Conservation (phyloP, 225 moss, liverwort and hornwort species). For the Lunularia cruciata region DNA sequence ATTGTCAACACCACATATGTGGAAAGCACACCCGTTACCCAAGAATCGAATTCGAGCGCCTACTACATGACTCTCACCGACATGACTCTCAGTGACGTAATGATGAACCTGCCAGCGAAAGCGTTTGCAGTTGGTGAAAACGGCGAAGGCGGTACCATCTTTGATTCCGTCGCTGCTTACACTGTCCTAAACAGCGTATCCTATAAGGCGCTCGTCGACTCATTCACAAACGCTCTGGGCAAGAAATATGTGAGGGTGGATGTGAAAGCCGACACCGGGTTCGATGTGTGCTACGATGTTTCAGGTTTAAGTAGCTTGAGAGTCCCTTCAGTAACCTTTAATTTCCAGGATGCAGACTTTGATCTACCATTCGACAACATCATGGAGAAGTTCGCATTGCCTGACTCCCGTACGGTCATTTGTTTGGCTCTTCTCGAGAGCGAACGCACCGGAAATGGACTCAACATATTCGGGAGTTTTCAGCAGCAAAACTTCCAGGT, state of each 20-base stretch:
- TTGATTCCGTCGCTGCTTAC: constrained; percentile 31
- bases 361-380: constrained; percentile 22
- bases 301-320: fast-evolving
- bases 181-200: background rate
- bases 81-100: constrained; percentile 7
- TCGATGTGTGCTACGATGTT: constrained; percentile 33
- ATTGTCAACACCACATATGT: background rate
- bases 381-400: background rate
- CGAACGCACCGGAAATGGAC: too few relatives aligned
- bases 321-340: background rate
- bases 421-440: constrained; percentile 14
- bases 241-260: background rate
- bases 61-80: constrained; percentile 26
- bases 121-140: constrained; percentile 3
- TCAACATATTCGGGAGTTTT: constrained; percentile 23
- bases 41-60: background rate
- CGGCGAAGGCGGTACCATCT: constrained; percentile 25
- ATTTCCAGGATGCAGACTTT: constrained; percentile 28
- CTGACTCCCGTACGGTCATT: background rate
- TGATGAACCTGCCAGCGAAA: constrained; percentile 8
- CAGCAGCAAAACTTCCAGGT: constrained; percentile 34
- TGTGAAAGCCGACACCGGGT: background rate
- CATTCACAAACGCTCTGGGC: background rate
- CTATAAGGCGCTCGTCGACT: constrained; percentile 11
- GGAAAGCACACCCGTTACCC: constrained; percentile 12